Evolutionary conservation across 2,329 filamentous ascomycete species (phyloP).

Genomic region (Xylariaceae sp.): DNA sequence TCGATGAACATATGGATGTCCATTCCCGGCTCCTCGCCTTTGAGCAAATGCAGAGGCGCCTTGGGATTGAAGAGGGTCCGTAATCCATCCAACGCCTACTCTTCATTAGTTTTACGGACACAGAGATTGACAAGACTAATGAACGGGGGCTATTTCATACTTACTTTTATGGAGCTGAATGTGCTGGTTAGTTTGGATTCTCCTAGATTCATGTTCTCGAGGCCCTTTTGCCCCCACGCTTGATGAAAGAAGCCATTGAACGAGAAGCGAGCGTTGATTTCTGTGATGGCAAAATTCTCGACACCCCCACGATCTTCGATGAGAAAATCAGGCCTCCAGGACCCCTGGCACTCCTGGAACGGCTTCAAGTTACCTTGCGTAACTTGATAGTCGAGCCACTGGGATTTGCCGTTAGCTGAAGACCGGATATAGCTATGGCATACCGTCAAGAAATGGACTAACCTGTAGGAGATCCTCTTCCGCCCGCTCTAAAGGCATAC

Average conservation of each 20-base stretch:
- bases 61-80: constrained; percentile 30
- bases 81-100: constrained; percentile 32
- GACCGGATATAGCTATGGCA: not conserved
- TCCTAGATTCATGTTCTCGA: constrained; percentile 21
- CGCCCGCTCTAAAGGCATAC: constrained; percentile 33
- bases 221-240: constrained; percentile 29
- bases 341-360: constrained; percentile 27
- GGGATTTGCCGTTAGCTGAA: not conserved
- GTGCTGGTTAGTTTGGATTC: constrained; percentile 22
- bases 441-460: not conserved
- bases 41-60: constrained; percentile 35
- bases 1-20: constrained; percentile 38
- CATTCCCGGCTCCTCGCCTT: constrained; percentile 35
- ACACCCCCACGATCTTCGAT: constrained; percentile 27
- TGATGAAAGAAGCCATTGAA: constrained; percentile 36
- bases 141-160: not conserved
- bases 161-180: constrained; percentile 26
- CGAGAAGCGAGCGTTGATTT: constrained; percentile 39
- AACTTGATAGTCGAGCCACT: constrained; percentile 32
- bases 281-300: constrained; percentile 34
- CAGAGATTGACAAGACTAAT: not conserved
- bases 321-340: constrained; percentile 39
- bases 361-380: constrained; percentile 21
- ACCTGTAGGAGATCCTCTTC: constrained; percentile 32
- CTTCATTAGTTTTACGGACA: not conserved